phyloP scores from a whole-genome alignment of 192 early-diverging fungal genomes.

The Linnemannia zychae region DNA sequence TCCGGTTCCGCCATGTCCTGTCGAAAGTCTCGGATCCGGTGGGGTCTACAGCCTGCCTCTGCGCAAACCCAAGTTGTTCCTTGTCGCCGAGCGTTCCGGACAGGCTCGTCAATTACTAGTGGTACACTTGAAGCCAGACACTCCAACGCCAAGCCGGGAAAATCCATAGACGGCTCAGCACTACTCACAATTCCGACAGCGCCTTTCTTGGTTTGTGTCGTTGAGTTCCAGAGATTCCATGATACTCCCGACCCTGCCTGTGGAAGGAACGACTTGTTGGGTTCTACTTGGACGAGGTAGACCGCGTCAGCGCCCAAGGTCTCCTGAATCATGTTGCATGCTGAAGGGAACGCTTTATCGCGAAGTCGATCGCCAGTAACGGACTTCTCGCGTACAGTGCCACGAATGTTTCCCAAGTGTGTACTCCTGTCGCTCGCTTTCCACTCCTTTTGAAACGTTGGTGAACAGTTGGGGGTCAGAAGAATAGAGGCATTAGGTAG shows the following conservation, averaged over 20 bases:
- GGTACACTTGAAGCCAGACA: constrained; percentile 19
- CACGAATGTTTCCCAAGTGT: neutral
- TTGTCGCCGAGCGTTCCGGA: neutral
- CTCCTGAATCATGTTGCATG: constrained; percentile 34
- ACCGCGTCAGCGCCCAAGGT: constrained; percentile 38
- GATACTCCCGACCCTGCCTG: neutral
- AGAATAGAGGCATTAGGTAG: neutral
- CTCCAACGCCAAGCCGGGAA: neutral
- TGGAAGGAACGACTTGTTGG: constrained; percentile 12
- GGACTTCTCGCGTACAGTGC: neutral
- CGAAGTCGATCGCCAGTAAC: neutral
- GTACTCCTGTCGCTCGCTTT: neutral
- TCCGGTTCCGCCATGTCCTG: constrained; percentile 1
- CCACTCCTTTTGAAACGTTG: constrained; percentile 3
- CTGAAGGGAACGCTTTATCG: constrained; percentile 38
- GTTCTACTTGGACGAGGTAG: constrained; percentile 23
- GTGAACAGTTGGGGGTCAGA: constrained; percentile 36
- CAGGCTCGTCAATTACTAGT: neutral
- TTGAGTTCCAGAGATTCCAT: constrained; percentile 22
- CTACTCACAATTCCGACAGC: constrained; percentile 9
- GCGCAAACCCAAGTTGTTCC: constrained; percentile 25
- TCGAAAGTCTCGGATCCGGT: constrained; percentile 19
- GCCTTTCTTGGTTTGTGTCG: neutral
- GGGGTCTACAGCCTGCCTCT: constrained; percentile 30
- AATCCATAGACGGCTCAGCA: neutral